Evolutionary conservation across 305 asterid genomes (phyloP).

Genomic region (Solanum hybrid): DNA sequence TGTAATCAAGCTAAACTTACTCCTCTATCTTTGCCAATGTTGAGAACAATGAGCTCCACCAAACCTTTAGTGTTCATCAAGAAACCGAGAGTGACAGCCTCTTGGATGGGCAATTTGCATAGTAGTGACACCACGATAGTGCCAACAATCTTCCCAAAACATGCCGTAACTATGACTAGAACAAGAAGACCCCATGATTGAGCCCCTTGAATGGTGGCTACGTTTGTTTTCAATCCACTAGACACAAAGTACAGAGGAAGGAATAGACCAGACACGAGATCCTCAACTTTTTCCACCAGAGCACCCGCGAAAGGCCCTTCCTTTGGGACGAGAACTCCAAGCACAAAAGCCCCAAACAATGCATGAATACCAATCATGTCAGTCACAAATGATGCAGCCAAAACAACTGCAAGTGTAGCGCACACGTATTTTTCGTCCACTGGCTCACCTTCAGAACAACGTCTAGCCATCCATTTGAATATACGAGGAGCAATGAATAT

Average conservation of each 20-base stretch:
- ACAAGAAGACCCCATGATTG: slow-evolving; percentile 39
- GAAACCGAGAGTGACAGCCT: slow-evolving; percentile 35
- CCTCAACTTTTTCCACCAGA: slow-evolving; percentile 40
- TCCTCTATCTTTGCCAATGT: slow-evolving; percentile 43
- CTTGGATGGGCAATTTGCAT: slow-evolving; percentile 25
- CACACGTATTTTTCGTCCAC: slow-evolving; percentile 29
- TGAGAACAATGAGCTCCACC: slow-evolving; percentile 46
- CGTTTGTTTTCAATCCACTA: slow-evolving; percentile 35
- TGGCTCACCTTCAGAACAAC: slow-evolving; percentile 35
- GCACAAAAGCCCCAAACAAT: slow-evolving; percentile 37
- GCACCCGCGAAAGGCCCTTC: slow-evolving; percentile 43
- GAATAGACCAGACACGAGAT: slow-evolving; percentile 39
- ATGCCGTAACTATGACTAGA: slow-evolving; percentile 30
- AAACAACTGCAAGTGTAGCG: slow-evolving; percentile 23
- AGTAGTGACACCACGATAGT: slow-evolving; percentile 20
- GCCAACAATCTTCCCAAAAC: slow-evolving; percentile 35
- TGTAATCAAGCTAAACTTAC: slow-evolving; percentile 6
- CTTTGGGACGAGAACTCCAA: slow-evolving; percentile 37
- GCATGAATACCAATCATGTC: slow-evolving; percentile 46
- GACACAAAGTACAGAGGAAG: slow-evolving; percentile 40
- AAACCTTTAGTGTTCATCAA: slow-evolving; percentile 44
- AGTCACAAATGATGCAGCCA: slow-evolving; percentile 33
- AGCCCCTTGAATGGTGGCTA: slow-evolving; percentile 28
- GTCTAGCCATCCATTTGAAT: slow-evolving; percentile 32
- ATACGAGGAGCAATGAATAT: slow-evolving; percentile 18